Evolutionary conservation across 495 filamentous ascomycete genomes (phyloP), one percentile per base, ranked within the genome.

Genomic region (Penicillium atrosanguineum): DNA sequence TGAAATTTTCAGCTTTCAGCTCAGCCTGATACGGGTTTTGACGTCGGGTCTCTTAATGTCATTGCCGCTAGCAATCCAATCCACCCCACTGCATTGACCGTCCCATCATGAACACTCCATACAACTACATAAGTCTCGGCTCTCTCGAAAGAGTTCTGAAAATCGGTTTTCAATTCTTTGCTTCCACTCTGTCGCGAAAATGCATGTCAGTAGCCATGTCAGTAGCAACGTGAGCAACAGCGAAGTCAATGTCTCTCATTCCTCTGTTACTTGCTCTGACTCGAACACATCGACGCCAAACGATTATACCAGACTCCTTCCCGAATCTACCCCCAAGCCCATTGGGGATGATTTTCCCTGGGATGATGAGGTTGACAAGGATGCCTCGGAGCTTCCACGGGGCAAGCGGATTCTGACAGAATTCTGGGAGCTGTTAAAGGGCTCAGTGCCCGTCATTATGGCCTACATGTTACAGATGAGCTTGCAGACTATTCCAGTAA

Each of bases 391-490:
- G 31, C 31, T 34, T 34, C 11, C 31, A 15, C 42, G 48, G 44
- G 46, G 44, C 23, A 48, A 45, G 38, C 59, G 68, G 2, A 60
- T 80, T 50, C 63, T 89, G 9, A 56, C 69, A 1, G 91, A 96
- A 65, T 85, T 91, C 57, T 79, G 79, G 69, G 65, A 87, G 16
- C 74, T 95, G 19, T 68, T 89, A 12, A 84, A 80, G 57, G 80
- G 80, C 15, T 87, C 90, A 0, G 68, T 88, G 3, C 91, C 91
- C 0, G 89, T 96, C 3, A 93, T 96, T 60, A 68, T 96, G 4
- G 91, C 91, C 46, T 96, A 96, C 67, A 85, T 87, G 0, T 79
- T 96, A 6, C 91, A 96, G 63, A 96, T 91, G 67, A 91, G 87
- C 15, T 76, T 96, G 0, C 91, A 96, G 67, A 95, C 91, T 0